Conservation (phyloP, 2,329 filamentous ascomycete genomes). For the Pseudogymnoascus sp. region DNA sequence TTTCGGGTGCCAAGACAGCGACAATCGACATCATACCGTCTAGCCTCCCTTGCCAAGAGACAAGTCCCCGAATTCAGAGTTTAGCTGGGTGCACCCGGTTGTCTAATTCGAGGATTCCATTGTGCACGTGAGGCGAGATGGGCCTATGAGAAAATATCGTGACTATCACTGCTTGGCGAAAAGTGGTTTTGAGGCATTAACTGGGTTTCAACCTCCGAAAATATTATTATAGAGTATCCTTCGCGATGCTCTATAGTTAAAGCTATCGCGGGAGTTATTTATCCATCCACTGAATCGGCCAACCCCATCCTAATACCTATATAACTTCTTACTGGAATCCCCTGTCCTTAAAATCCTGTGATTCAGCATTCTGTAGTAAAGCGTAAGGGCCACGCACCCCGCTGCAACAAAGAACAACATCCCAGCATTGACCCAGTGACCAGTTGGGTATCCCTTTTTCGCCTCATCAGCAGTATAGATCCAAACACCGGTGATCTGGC, state of each 20-base stretch:
- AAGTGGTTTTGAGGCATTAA: neutral
- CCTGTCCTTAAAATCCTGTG: neutral
- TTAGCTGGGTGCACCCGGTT: neutral
- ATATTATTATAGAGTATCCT: too few relatives aligned
- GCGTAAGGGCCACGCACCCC: neutral
- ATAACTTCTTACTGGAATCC: neutral
- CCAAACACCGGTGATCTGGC: neutral
- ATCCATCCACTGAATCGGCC: neutral
- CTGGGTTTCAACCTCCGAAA: too few relatives aligned
- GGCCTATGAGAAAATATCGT: neutral
- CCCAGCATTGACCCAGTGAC: constrained; percentile 3
- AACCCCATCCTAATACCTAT: neutral
- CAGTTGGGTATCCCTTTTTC: neutral
- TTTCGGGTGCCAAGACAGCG: neutral
- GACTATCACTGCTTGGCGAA: neutral
- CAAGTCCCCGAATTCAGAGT: neutral
- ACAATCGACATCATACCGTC: neutral
- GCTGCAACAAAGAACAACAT: neutral
- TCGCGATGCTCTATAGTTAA: too few relatives aligned
- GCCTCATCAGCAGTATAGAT: neutral
- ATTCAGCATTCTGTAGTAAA: neutral
- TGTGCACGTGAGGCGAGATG: neutral
- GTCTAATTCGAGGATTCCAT: neutral
- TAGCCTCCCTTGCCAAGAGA: neutral
- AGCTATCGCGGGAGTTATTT: neutral